Base-by-base conservation (phyloP, 768 basidiomycete genomes). In the Podaxis carcinomalis region DNA sequence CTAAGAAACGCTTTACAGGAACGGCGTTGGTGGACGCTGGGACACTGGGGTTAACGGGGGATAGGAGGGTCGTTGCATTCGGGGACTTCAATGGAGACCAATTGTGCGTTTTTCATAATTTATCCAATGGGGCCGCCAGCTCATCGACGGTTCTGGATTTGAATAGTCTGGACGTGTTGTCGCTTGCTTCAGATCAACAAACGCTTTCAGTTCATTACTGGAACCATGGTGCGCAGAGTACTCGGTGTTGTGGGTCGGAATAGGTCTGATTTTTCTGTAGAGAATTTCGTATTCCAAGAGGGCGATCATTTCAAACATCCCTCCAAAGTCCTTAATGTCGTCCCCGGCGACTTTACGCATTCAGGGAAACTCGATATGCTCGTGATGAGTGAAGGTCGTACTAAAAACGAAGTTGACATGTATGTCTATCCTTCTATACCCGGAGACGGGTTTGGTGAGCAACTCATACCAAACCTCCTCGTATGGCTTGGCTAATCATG, bases 61-160 rank as follows among this genome's bases (percentile, higher is more conserved):
- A 85, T 56, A 87, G 85, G 27, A 81, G 90, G 55, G 82, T 97
- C 19, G 80, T 93, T 62, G 95, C 95, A 6, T 92, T 93, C 67
- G 97, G 95, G 35, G 96, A 99, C 76, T 96, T 95, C 73, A 87
- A 98, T 71, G 95, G 92, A 4, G 94, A 98, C 73, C 95, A 98
- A 71, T 90, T 92, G 94, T 97, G 71, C 70, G 92, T 76, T 19
- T 61, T 4, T 42, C n/a, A 40, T 49, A 27, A 5, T 23, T 23
- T 49, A 25, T 23, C 9, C 10, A 13, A 13, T 23, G 11, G 7
- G 47, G 11, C 11, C 10, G 11, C 11, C 10, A 21, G 13, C 5
- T 10, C 9, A 23, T 49, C 27, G 21, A 9, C 10, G 23, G 19
- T 21, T 21, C 23, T 23, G 47, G 25, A 23, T 23, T 14, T 57